Percentiles rank a stretch among this genome's conserved stretches.
These are phyloP conservation scores for Eimeria zaria DNA, from an alignment of 169 alveolate species.

Conservation along the genomic window DNA sequence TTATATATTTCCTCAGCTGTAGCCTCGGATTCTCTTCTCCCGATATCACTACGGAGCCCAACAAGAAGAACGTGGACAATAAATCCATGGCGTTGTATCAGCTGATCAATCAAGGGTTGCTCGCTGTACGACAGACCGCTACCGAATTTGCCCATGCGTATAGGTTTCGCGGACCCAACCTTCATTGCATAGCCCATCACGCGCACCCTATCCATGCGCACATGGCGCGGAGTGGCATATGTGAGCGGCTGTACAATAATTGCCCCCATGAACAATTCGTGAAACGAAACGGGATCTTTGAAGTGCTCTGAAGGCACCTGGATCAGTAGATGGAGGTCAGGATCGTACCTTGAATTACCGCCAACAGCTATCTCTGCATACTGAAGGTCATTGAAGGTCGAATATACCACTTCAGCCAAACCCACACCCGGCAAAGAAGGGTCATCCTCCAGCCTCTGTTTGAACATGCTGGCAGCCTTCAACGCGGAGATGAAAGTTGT, in stretches of 20 bases:
- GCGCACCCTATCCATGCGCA: slow-evolving; percentile 63
- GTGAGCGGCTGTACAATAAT: slow-evolving; percentile 70
- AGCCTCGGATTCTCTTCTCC: slow-evolving; percentile 59
- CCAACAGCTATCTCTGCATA: slow-evolving; percentile 68
- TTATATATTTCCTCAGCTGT: slow-evolving; percentile 78
- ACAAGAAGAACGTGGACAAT: slow-evolving; percentile 64
- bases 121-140: slow-evolving; percentile 72
- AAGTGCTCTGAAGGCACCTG: slow-evolving; percentile 74
- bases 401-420: slow-evolving; percentile 73
- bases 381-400: slow-evolving; percentile 77
- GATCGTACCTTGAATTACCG: slow-evolving; percentile 40
- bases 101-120: slow-evolving; percentile 50
- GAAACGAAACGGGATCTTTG: slow-evolving; percentile 56
- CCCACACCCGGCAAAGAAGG: slow-evolving; percentile 85
- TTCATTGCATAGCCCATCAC: slow-evolving; percentile 81
- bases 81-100: slow-evolving; percentile 55
- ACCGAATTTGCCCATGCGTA: slow-evolving; percentile 76
- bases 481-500: slow-evolving; percentile 58
- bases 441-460: slow-evolving; percentile 76
- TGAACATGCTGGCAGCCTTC: slow-evolving; percentile 79
- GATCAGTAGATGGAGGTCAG: slow-evolving; percentile 52
- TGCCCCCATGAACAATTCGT: slow-evolving; percentile 68
- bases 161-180: slow-evolving; percentile 45
- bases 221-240: slow-evolving; percentile 54
- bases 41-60: slow-evolving; percentile 53